Percentiles rank a stretch among this genome's conserved stretches.
Evolutionary conservation across 352 stramenopile species (phyloP).

Genomic region (Pilasporangium apinafurcum): DNA sequence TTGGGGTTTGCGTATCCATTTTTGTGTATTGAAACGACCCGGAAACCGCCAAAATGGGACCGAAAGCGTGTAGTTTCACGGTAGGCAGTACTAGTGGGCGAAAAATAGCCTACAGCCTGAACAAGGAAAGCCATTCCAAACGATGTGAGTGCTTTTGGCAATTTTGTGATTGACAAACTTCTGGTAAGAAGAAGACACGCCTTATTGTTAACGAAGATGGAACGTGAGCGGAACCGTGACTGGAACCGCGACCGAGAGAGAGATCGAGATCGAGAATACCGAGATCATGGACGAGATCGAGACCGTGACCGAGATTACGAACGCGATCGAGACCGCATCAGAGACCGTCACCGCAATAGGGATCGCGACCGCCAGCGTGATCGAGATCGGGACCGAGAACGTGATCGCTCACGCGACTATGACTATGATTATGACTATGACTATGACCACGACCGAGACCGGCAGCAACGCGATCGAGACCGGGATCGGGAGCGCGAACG

Average conservation of each 20-base stretch:
- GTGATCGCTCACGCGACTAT: constrained; percentile 11
- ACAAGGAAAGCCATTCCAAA: too few species aligned
- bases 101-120: too few species aligned
- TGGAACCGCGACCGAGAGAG: constrained; percentile 21
- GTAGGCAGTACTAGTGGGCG: too few species aligned
- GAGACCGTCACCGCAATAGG: constrained; percentile 10
- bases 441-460: constrained; percentile 13
- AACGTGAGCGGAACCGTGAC: constrained; percentile 28
- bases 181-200: too few species aligned
- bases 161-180: too few species aligned
- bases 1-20: too few species aligned
- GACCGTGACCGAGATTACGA: constrained; percentile 12
- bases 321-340: constrained; percentile 15
- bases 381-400: constrained; percentile 3
- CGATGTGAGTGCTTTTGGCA: too few species aligned
- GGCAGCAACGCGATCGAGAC: neutral
- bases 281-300: constrained; percentile 12
- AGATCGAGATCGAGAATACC: constrained; percentile 19
- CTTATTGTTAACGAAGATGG: too few species aligned
- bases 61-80: too few species aligned
- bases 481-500: too few species aligned
- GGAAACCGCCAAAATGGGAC: too few species aligned
- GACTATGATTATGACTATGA: constrained; percentile 15
- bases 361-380: constrained; percentile 8
- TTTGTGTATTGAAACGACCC: too few species aligned